Conservation (phyloP, 768 basidiomycete genomes). For the Daedalea quercina region DNA sequence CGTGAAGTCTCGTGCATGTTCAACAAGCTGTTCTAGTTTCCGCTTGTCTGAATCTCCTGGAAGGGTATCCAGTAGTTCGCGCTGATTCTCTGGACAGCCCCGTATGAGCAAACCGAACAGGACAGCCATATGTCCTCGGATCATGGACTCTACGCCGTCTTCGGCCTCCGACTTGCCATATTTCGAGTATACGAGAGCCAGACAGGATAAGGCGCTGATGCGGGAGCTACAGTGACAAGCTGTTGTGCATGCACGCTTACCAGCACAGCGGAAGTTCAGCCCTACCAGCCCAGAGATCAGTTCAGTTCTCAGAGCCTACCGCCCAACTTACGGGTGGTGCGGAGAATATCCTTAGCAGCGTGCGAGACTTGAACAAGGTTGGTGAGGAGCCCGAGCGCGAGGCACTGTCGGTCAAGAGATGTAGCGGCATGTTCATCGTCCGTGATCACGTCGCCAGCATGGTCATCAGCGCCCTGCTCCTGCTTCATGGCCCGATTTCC, state of each 20-base stretch:
- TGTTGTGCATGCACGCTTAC: conserved; percentile 42
- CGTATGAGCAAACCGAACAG: conserved; percentile 52
- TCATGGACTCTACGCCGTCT: conserved; percentile 33
- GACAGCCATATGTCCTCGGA: conserved; percentile 70
- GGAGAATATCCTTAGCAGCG: conserved; percentile 38
- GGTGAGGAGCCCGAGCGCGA: conserved; percentile 68
- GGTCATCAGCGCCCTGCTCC: conserved; percentile 6
- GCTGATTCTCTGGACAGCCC: conserved; percentile 25
- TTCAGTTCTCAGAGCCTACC: neutral
- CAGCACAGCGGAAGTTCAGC: conserved; percentile 44
- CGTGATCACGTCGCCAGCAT: conserved; percentile 7
- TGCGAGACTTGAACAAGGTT: conserved; percentile 64
- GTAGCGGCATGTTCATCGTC: conserved; percentile 26
- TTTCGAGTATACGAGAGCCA: conserved; percentile 42
- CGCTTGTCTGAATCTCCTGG: conserved; percentile 25
- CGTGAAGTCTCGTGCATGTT: conserved; percentile 34
- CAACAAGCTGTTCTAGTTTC: conserved; percentile 28
- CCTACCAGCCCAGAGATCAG: conserved; percentile 27
- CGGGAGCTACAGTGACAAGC: conserved; percentile 46
- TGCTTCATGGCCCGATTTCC: conserved; percentile 7
- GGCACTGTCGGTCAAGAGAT: conserved; percentile 65
- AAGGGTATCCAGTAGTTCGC: conserved; percentile 26
- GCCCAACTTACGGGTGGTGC: conserved; percentile 40
- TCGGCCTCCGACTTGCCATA: conserved; percentile 26
- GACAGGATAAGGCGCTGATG: conserved; percentile 41